Evolutionary conservation across 2,329 filamentous ascomycete species (phyloP).

Genomic region (Mariannaea elegans): DNA sequence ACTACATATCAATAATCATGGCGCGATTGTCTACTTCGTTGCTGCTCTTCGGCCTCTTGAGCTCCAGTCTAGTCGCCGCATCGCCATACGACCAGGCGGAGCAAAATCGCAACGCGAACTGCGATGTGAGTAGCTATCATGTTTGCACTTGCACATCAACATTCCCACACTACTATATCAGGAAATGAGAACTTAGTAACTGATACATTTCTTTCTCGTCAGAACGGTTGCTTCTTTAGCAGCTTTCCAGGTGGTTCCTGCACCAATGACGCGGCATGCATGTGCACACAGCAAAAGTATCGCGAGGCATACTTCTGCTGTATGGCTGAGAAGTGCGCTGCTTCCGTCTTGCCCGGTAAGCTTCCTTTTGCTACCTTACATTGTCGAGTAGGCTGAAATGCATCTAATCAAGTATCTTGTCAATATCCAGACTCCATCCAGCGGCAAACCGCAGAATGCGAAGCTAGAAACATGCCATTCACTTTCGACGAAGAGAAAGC

Average conservation of each 20-base stretch:
- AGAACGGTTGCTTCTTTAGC: constrained; percentile 6
- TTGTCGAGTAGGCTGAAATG: background rate
- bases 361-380: background rate
- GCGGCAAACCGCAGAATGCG: background rate
- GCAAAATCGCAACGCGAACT: too few relatives aligned
- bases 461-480: constrained; percentile 6
- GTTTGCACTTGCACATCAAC: too few relatives aligned
- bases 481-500: constrained; percentile 9
- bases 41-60: too few relatives aligned
- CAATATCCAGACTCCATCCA: constrained; percentile 12
- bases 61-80: too few relatives aligned
- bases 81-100: too few relatives aligned
- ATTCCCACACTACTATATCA: too few relatives aligned
- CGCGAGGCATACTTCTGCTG: constrained; percentile 23
- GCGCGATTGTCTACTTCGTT: too few relatives aligned
- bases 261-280: constrained; percentile 18
- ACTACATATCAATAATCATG: too few relatives aligned
- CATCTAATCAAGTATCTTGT: too few relatives aligned
- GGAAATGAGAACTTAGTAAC: too few relatives aligned
- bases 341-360: constrained; percentile 4
- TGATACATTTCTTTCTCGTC: background rate
- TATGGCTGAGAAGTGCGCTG: constrained; percentile 21
- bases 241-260: constrained; percentile 7
- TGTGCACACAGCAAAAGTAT: constrained; percentile 23
- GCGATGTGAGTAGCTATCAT: too few relatives aligned